A percentile compares a stretch with the other conserved stretches of the same genome.
phyloP scores from a whole-genome alignment of 2,329 filamentous ascomycete genomes.

The Mariannaea sp. region DNA sequence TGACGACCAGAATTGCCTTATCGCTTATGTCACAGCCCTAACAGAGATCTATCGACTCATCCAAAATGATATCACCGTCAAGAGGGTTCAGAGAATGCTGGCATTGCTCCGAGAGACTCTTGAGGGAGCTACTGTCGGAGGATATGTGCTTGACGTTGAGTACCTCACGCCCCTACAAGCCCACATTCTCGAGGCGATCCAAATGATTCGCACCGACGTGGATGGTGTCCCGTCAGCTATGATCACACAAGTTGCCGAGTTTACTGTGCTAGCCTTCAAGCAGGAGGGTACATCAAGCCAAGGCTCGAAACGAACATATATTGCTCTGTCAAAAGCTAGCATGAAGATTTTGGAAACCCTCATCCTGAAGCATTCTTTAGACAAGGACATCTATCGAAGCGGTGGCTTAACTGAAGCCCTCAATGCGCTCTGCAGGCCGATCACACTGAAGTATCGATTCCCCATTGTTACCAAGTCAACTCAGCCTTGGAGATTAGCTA shows the following conservation, averaged over 20 bases:
- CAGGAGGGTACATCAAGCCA: conserved; percentile 43
- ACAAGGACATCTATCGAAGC: conserved; percentile 71
- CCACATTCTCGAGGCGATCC: conserved; percentile 69
- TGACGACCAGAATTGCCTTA: conserved; percentile 80
- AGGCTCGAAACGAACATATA: conserved; percentile 71
- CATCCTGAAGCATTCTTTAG: conserved; percentile 61
- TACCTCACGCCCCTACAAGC: conserved; percentile 73
- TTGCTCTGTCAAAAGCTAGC: conserved; percentile 84
- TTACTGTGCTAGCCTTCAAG: conserved; percentile 72
- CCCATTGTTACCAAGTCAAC: conserved; percentile 70
- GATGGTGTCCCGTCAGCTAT: conserved; percentile 69
- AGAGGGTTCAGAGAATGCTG: conserved; percentile 70
- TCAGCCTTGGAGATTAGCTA: conserved; percentile 81
- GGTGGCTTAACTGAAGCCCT: conserved; percentile 70
- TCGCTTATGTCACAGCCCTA: conserved; percentile 80
- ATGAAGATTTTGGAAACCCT: conserved; percentile 72
- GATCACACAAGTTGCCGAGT: conserved; percentile 69
- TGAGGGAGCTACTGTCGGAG: conserved; percentile 68
- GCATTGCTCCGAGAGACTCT: conserved; percentile 72
- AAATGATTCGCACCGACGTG: conserved; percentile 69
- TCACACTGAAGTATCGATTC: conserved; percentile 82
- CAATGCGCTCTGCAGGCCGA: conserved; percentile 68
- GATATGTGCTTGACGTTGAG: conserved; percentile 75
- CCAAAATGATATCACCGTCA: conserved; percentile 63
- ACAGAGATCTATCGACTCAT: conserved; percentile 80